Evolutionary conservation across 2,329 filamentous ascomycete species (phyloP).

Genomic region (Camptophora hylomeconis): DNA sequence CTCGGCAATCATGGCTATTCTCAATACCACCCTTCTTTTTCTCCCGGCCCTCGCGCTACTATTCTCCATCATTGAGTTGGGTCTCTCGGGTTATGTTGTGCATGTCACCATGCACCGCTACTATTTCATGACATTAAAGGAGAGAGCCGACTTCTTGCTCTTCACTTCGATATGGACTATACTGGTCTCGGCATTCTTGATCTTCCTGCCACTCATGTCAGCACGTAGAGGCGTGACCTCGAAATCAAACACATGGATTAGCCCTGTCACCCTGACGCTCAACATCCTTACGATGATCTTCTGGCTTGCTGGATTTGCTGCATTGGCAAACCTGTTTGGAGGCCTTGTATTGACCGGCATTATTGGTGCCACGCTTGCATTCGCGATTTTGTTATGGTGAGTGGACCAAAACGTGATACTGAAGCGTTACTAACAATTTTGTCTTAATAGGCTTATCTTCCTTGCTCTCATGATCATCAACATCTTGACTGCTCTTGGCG

Average conservation of each 20-base stretch:
- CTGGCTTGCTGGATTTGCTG: slow-evolving; percentile 21
- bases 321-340: slow-evolving; percentile 14
- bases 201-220: slow-evolving; percentile 16
- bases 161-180: slow-evolving; percentile 20
- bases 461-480: slow-evolving; percentile 19
- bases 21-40: no score
- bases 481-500: slow-evolving; percentile 19
- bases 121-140: slow-evolving; percentile 8
- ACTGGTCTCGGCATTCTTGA: slow-evolving; percentile 13
- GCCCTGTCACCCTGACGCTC: slow-evolving; percentile 12
- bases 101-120: slow-evolving; percentile 1
- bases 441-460: slow-evolving; percentile 21
- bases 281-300: slow-evolving; percentile 22
- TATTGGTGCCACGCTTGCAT: slow-evolving; percentile 18
- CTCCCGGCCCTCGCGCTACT: no score
- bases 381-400: slow-evolving; percentile 21
- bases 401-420: no score
- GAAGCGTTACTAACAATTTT: neutral
- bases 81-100: slow-evolving; percentile 16
- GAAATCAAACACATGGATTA: slow-evolving; percentile 15
- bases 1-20: slow-evolving; percentile 16
- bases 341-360: neutral
- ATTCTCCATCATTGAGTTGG: slow-evolving; percentile 21
- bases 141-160: slow-evolving; percentile 16
- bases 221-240: slow-evolving; percentile 14